Base-by-base conservation (phyloP, 176 grass and related monocot species). In the Oryza brachyantha region DNA sequence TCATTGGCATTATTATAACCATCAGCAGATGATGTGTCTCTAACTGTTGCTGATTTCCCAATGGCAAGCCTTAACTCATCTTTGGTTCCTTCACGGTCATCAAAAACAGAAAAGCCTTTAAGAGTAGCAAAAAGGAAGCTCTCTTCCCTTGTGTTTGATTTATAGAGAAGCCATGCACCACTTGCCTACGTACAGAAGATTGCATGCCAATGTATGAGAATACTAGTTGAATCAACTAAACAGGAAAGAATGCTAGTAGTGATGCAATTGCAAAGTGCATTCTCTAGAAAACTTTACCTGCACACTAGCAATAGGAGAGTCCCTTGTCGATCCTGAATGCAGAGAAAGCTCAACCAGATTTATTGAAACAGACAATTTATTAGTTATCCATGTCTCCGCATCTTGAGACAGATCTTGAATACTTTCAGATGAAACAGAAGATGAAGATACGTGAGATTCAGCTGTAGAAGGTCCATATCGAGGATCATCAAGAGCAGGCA, bases 31-130 rank as follows among this genome's bases (percentile, higher is more conserved):
- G 85, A 86, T 77, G 83, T 89, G 35, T 87, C 74, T 52, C 83
- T 84, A 68, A 94, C 84, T 70, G 84, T 87, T 69, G 81, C 64
- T 42, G 87, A 92, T 65, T 98, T 98, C 73, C 95, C 95, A 76
- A 98, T 98, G 64, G 92, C 95, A 86, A 98, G 92, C 87, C 89
- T 87, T 68, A 98, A 88, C 76, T 94, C 92, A 82, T 98, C 95
- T 82, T 84, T 98, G 5, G 92, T 94, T 79, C 95, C 95, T 98
- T 98, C 95, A 68, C 95, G 92, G 25, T 98, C 92, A 90, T 98
- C 95, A 70, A 90, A 88, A 77, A 98, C 85, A 74, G 92, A 98
- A 86, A 98, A 98, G 11, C 92, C 95, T 92, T 94, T 98, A 24
- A 98, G 92, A 10, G 95, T 98, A 72, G 95, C 85, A 86, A 87